These are phyloP conservation scores for Olyra latifolia DNA, from an alignment of 176 grass and related monocot species.

Conservation along the genomic window DNA sequence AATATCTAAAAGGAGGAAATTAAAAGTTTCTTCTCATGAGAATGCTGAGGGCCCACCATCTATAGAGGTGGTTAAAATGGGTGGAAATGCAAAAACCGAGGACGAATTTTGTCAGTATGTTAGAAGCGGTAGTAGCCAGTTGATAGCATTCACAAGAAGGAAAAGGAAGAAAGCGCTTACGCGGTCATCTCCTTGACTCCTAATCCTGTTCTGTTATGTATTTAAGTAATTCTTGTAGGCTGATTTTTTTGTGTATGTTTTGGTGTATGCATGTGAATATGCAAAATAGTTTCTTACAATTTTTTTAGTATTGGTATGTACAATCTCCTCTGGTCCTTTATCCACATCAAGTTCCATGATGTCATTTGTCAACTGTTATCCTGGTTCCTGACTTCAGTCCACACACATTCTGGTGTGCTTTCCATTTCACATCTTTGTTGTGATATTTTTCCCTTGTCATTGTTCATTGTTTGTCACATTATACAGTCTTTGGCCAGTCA, in stretches of 20 bases:
- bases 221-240: background rate
- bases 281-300: background rate
- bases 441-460: background rate
- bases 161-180: constrained; percentile 18
- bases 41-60: background rate
- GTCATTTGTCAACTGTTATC: background rate
- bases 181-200: constrained; percentile 26
- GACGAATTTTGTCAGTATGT: background rate
- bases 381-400: background rate
- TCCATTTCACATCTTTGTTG: background rate
- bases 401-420: background rate
- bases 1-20: constrained; percentile 23
- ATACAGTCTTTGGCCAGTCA: background rate
- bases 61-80: background rate
- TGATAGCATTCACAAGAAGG: constrained; percentile 31
- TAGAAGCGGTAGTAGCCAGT: background rate
- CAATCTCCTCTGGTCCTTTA: background rate
- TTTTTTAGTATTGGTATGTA: background rate
- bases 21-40: background rate
- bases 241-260: background rate
- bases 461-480: background rate
- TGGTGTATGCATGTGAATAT: constrained; percentile 3
- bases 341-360: background rate
- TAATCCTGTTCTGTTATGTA: background rate
- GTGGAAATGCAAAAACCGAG: background rate